These are phyloP conservation scores for Chlamydomonas incerta DNA, from an alignment of 139 green algal species.

Conservation along the genomic window DNA sequence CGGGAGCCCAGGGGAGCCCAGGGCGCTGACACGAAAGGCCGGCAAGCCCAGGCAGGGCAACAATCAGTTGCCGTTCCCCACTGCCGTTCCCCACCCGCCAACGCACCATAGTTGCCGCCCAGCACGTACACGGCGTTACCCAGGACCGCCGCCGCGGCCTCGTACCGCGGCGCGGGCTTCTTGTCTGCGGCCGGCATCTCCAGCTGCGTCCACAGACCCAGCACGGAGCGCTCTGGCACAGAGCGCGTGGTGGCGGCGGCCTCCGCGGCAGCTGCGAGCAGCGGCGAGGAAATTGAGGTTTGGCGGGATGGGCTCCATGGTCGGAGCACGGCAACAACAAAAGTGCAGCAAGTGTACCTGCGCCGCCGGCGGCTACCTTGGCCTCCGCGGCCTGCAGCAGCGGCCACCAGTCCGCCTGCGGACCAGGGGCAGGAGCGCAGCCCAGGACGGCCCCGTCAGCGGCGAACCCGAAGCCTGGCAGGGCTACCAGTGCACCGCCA, in stretches of 20 bases:
- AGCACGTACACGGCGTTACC: conserved; percentile 80
- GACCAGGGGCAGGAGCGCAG: background rate
- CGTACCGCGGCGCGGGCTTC: conserved; percentile 79
- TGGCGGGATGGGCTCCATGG: too few relatives aligned
- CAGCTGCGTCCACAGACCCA: conserved; percentile 37
- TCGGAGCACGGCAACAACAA: too few relatives aligned
- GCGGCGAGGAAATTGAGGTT: too few relatives aligned
- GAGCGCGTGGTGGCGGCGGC: background rate
- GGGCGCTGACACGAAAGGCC: background rate
- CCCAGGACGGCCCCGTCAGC: too few relatives aligned
- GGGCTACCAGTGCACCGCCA: too few relatives aligned
- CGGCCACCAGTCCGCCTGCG: conserved; percentile 51
- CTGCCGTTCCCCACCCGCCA: too few relatives aligned
- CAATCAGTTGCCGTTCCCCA: too few relatives aligned
- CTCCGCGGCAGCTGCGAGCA: background rate
- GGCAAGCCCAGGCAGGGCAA: too few relatives aligned
- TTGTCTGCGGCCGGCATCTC: background rate
- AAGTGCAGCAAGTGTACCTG: background rate
- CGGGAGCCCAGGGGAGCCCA: too few relatives aligned
- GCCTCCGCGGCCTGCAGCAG: conserved; percentile 1
- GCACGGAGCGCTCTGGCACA: conserved; percentile 33
- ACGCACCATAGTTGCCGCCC: conserved; percentile 87
- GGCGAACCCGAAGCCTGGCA: too few relatives aligned
- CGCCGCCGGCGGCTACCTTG: background rate
- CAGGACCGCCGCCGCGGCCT: conserved; percentile 83